Evolutionary conservation across 2,329 filamentous ascomycete genomes (phyloP).

Genomic region (Claviceps spartinae): DNA sequence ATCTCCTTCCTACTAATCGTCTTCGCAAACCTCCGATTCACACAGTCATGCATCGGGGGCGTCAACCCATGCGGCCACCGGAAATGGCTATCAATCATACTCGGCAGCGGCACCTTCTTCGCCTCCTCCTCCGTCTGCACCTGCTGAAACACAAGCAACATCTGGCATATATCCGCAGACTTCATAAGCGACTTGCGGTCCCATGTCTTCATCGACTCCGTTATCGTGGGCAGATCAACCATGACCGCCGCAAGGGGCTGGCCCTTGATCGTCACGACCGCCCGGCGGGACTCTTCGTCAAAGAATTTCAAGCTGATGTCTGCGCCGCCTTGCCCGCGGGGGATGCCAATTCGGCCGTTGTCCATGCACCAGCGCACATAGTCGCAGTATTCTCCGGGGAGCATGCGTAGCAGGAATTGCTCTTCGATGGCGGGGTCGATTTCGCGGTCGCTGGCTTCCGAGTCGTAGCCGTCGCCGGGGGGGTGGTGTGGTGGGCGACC

Average conservation of each 20-base stretch:
- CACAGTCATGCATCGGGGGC: constrained; percentile 74
- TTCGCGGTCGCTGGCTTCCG: constrained; percentile 84
- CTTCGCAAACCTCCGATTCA: constrained; percentile 72
- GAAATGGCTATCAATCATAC: constrained; percentile 53
- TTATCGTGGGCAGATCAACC: constrained; percentile 74
- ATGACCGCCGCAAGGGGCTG: constrained; percentile 63
- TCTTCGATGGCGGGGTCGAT: constrained; percentile 78
- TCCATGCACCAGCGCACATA: constrained; percentile 65
- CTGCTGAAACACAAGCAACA: constrained; percentile 64
- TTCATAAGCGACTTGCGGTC: constrained; percentile 81
- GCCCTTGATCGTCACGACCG: constrained; percentile 55
- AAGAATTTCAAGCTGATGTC: constrained; percentile 75
- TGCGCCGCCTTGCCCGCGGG: constrained; percentile 50
- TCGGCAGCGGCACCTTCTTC: constrained; percentile 51
- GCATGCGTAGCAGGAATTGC: constrained; percentile 79
- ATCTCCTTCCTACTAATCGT: constrained; percentile 72
- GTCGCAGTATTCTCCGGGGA: constrained; percentile 73
- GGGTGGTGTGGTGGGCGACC: constrained; percentile 56
- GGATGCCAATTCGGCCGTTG: constrained; percentile 61
- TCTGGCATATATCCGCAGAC: constrained; percentile 76
- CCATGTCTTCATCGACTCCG: constrained; percentile 89
- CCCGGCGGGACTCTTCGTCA: constrained; percentile 58
- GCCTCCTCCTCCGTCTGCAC: constrained; percentile 56
- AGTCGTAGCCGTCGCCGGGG: constrained; percentile 86
- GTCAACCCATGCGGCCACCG: constrained; percentile 79